Conservation (phyloP, 2,329 filamentous ascomycete genomes). For the Xylariaceae sp. region DNA sequence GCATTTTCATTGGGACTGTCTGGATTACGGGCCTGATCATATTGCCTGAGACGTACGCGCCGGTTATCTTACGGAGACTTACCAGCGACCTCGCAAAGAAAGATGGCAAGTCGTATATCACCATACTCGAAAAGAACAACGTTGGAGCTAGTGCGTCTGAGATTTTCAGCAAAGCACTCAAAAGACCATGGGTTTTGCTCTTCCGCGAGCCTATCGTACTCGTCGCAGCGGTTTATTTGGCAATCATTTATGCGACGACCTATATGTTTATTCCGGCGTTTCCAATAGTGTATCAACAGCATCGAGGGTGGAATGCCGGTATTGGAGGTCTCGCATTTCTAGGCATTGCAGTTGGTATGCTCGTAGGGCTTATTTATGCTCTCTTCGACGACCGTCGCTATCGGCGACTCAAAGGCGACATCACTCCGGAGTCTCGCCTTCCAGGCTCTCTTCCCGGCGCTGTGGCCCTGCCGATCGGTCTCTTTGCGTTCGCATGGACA, state of each 20-base stretch:
- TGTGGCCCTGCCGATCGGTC: constrained; percentile 55
- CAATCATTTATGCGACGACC: constrained; percentile 53
- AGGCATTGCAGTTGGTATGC: constrained; percentile 64
- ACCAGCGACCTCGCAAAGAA: constrained; percentile 46
- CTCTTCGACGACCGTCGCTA: constrained; percentile 54
- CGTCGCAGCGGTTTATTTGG: constrained; percentile 61
- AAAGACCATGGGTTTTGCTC: constrained; percentile 64
- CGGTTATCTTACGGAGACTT: constrained; percentile 50
- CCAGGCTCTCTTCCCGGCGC: constrained; percentile 58
- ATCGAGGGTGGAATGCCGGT: constrained; percentile 55
- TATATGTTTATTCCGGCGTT: constrained; percentile 59
- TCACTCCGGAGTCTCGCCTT: constrained; percentile 62
- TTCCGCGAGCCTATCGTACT: constrained; percentile 68
- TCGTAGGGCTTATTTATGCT: constrained; percentile 52
- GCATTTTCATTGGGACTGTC: constrained; percentile 57
- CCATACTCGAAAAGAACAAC: constrained; percentile 41
- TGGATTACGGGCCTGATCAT: constrained; percentile 48
- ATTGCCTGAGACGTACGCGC: constrained; percentile 58
- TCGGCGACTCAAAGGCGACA: constrained; percentile 44
- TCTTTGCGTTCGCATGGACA: constrained; percentile 69
- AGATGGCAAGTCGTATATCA: constrained; percentile 54
- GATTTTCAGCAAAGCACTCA: constrained; percentile 54
- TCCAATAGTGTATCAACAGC: constrained; percentile 60
- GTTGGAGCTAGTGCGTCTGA: constrained; percentile 40
- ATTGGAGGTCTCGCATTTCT: constrained; percentile 63